Evolutionary conservation across 148 eudicot species (phyloP).

Genomic region (Linanthus parryae): DNA sequence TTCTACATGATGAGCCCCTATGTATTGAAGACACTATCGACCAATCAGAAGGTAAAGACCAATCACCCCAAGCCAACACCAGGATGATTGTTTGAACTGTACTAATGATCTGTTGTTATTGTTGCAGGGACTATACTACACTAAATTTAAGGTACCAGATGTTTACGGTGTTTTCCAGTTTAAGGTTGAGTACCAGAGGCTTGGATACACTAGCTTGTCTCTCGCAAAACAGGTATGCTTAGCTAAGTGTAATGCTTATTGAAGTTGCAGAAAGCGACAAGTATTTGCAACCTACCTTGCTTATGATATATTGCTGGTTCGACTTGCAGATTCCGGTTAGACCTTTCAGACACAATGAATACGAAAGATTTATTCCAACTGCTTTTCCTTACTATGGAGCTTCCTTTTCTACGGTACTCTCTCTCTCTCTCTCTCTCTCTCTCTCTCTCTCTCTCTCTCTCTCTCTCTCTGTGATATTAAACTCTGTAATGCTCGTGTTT

Average conservation of each 20-base stretch:
- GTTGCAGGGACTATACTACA: slow-evolving; percentile 65
- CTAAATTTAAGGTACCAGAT: slow-evolving; percentile 89
- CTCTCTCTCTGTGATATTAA: neutral
- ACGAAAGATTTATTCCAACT: slow-evolving; percentile 74
- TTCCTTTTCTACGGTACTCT: slow-evolving; percentile 72
- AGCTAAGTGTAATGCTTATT: no score
- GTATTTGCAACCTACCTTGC: no score
- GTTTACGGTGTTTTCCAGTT: slow-evolving; percentile 97
- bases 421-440: neutral
- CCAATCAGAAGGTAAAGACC: slow-evolving; percentile 24
- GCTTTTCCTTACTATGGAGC: slow-evolving; percentile 94
- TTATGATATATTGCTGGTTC: no score
- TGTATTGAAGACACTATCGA: slow-evolving; percentile 75
- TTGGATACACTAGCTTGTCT: slow-evolving; percentile 87
- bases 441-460: neutral
- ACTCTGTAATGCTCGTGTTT: slow-evolving; percentile 1
- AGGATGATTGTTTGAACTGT: neutral
- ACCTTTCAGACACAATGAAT: slow-evolving; percentile 86
- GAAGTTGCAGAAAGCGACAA: no score
- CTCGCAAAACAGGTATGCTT: slow-evolving; percentile 93
- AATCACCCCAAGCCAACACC: neutral
- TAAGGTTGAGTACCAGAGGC: slow-evolving; percentile 87
- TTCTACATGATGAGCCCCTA: slow-evolving; percentile 96
- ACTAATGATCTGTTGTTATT: neutral
- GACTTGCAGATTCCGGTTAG: slow-evolving; percentile 78